Conservation (phyloP, 441 rosid species). For the Melastoma candidum region DNA sequence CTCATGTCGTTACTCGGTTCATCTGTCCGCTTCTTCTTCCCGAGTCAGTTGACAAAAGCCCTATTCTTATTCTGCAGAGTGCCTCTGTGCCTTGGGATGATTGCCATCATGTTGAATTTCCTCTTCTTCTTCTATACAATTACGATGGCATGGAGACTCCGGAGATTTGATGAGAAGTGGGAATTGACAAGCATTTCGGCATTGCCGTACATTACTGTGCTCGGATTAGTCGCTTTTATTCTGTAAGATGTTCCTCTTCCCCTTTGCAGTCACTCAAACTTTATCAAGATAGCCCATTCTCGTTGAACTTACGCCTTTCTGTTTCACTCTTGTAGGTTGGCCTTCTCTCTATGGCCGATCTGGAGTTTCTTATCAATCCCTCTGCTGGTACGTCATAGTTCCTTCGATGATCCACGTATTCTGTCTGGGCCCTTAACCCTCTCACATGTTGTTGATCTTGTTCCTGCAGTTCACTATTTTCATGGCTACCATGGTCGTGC, state of each 20-base stretch:
- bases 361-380: constrained; percentile 97
- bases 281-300: constrained; percentile 10
- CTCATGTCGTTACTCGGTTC: neutral
- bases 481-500: constrained; percentile 85
- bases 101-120: constrained; percentile 55
- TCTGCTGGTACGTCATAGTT: constrained; percentile 50
- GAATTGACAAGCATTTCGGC: constrained; percentile 65
- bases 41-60: neutral
- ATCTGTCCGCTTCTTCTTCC: neutral
- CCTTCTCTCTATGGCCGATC: constrained; percentile 87
- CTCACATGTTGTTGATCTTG: constrained; percentile 10
- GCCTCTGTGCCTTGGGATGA: constrained; percentile 77
- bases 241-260: constrained; percentile 39
- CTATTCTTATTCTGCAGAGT: constrained; percentile 35
- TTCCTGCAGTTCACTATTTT: constrained; percentile 79
- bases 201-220: constrained; percentile 75
- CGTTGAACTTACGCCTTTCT: constrained; percentile 9
- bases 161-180: constrained; percentile 92
- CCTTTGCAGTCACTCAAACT: constrained; percentile 5
- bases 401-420: constrained; percentile 2
- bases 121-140: constrained; percentile 74
- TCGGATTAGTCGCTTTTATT: constrained; percentile 79
- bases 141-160: constrained; percentile 63
- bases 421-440: constrained; percentile 1
- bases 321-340: constrained; percentile 41